phyloP scores from a whole-genome alignment of 2,329 filamentous ascomycete genomes.

The Fusarium circinatum region DNA sequence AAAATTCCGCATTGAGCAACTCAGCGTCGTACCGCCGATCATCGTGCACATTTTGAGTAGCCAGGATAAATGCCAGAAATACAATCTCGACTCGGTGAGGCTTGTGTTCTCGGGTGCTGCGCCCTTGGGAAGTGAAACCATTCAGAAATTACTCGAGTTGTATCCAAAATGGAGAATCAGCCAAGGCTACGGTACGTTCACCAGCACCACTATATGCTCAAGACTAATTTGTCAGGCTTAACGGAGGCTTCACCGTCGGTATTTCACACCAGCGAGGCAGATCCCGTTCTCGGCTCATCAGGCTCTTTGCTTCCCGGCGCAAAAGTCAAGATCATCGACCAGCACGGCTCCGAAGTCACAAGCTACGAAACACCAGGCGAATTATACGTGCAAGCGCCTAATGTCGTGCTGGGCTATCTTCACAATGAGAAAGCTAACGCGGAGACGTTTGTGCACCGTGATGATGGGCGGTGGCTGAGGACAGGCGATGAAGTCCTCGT shows the following conservation, averaged over 20 bases:
- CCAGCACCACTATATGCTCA: accelerated
- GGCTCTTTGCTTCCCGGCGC: slow-evolving; percentile 73
- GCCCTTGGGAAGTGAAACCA: slow-evolving; percentile 76
- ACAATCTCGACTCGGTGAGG: slow-evolving; percentile 26
- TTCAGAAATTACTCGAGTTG: slow-evolving; percentile 68
- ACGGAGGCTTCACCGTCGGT: slow-evolving; percentile 79
- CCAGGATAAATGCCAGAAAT: slow-evolving; percentile 17
- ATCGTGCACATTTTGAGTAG: slow-evolving; percentile 21
- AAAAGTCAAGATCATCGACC: slow-evolving; percentile 71
- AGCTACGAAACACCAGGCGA: slow-evolving; percentile 80
- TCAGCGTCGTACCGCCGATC: slow-evolving; percentile 31
- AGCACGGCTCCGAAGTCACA: slow-evolving; percentile 74
- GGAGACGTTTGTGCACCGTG: slow-evolving; percentile 74
- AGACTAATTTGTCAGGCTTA: slow-evolving; percentile 59
- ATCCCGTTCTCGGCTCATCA: slow-evolving; percentile 76
- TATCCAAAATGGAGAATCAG: slow-evolving; percentile 74
- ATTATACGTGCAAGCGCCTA: slow-evolving; percentile 79
- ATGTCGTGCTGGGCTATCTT: slow-evolving; percentile 83
- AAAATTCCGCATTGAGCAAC: slow-evolving; percentile 30
- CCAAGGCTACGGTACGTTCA: slow-evolving; percentile 74
- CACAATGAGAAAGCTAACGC: slow-evolving; percentile 85
- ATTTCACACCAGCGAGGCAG: slow-evolving; percentile 63
- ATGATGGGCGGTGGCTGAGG: slow-evolving; percentile 77
- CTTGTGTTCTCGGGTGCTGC: slow-evolving; percentile 61
- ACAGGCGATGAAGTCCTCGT: slow-evolving; percentile 88